Evolutionary conservation across 768 basidiomycete genomes (phyloP).

Genomic region (Lyophyllum atratum): DNA sequence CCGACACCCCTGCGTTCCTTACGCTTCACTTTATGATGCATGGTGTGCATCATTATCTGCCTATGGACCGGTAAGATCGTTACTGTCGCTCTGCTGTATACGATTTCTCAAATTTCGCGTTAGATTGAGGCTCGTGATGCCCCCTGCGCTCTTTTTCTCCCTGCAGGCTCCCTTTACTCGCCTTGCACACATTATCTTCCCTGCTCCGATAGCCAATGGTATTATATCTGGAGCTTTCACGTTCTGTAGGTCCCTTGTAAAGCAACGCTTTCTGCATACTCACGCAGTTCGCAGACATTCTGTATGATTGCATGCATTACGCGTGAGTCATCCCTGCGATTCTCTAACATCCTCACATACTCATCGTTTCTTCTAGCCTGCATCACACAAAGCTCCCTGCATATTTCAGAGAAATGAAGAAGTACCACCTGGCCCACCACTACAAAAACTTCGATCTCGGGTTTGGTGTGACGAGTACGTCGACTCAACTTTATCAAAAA

Average conservation of each 20-base stretch:
- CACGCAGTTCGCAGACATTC: slow-evolving; percentile 51
- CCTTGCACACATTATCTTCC: slow-evolving; percentile 83
- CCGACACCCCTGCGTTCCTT: slow-evolving; percentile 79
- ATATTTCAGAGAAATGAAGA: slow-evolving; percentile 92
- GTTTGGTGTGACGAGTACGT: slow-evolving; percentile 91
- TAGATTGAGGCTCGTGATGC: slow-evolving; percentile 95
- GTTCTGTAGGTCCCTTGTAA: slow-evolving; percentile 57
- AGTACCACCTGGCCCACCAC: slow-evolving; percentile 96
- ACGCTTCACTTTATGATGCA: slow-evolving; percentile 91
- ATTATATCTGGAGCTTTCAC: slow-evolving; percentile 83
- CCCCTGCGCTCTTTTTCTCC: slow-evolving; percentile 76
- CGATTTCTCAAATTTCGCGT: neutral
- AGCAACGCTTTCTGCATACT: neutral
- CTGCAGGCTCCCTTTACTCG: slow-evolving; percentile 86
- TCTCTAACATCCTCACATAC: neutral
- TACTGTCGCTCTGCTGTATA: neutral
- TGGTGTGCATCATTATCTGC: slow-evolving; percentile 96
- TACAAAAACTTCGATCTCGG: slow-evolving; percentile 99
- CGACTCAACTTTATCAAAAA: neutral
- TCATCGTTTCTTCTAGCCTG: slow-evolving; percentile 41
- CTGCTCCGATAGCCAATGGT: slow-evolving; percentile 83
- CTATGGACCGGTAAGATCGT: slow-evolving; percentile 81
- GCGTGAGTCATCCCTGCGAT: slow-evolving; percentile 53
- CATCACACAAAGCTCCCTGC: slow-evolving; percentile 87
- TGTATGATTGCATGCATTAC: slow-evolving; percentile 93